Conservation (phyloP, 1,284 basidiomycete species). For the Erythrobasidium hasegawianum region DNA sequence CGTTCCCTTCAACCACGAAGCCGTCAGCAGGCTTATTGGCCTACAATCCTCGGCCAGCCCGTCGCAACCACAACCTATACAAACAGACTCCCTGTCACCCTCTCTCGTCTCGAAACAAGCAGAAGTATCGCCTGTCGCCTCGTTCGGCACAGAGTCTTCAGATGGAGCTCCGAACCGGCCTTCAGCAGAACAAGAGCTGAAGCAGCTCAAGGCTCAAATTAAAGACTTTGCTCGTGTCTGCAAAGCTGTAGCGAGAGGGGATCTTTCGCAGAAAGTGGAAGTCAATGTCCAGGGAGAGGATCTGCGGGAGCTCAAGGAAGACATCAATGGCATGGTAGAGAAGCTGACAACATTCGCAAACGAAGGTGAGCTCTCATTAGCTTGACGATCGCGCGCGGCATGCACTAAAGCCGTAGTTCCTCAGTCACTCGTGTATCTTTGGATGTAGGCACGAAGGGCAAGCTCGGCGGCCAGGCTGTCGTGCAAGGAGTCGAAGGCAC, state of each 20-base stretch:
- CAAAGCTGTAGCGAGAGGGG: conserved; percentile 90
- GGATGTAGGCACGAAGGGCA: conserved; percentile 88
- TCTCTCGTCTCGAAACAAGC: background rate
- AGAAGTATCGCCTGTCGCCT: background rate
- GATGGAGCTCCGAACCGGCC: background rate
- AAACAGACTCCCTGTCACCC: background rate
- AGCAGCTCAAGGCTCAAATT: conserved; percentile 78
- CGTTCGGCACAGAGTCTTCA: background rate
- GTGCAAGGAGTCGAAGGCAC: conserved; percentile 91
- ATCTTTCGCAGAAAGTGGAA: conserved; percentile 92
- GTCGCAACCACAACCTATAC: background rate
- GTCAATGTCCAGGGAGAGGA: conserved; percentile 93
- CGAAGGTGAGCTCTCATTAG: conserved; percentile 50
- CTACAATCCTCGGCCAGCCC: background rate
- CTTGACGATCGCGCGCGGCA: no score
- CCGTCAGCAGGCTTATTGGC: conserved; percentile 15
- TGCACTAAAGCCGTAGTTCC: no score
- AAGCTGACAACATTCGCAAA: conserved; percentile 72
- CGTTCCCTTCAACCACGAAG: conserved; percentile 11
- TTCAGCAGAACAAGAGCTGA: conserved; percentile 68
- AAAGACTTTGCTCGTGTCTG: conserved; percentile 88
- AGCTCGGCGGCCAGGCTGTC: conserved; percentile 86
- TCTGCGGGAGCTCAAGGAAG: conserved; percentile 96
- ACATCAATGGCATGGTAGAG: conserved; percentile 83
- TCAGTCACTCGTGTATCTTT: conserved; percentile 59